phyloP scores from a whole-genome alignment of 176 grass and related monocot species.

The Miscanthus lutarioriparius region DNA sequence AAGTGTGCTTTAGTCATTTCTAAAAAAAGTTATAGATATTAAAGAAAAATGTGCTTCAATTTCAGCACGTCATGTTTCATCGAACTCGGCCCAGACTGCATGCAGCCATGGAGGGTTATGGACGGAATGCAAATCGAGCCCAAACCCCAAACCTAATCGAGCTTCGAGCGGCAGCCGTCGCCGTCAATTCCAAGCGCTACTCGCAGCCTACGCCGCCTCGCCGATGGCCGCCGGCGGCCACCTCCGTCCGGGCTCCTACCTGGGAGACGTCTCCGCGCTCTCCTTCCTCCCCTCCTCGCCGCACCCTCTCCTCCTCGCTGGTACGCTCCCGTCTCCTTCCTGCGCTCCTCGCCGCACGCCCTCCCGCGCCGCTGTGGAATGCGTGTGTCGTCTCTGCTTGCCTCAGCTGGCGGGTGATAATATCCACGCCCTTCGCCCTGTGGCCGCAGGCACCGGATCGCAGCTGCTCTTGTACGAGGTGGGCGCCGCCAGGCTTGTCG shows the following conservation, averaged over 20 bases:
- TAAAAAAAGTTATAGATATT: background rate
- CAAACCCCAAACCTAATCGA: background rate
- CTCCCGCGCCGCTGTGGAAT: background rate
- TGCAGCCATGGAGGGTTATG: background rate
- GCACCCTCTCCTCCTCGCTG: conserved; percentile 38
- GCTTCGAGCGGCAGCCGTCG: background rate
- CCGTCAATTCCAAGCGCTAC: conserved; percentile 26
- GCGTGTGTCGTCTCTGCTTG: background rate
- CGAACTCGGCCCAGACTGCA: background rate
- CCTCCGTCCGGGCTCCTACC: conserved; percentile 38
- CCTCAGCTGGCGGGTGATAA: background rate
- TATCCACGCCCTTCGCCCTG: background rate
- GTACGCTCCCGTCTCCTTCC: conserved; percentile 3
- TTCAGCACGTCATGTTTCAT: background rate
- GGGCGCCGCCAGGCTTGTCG: conserved; percentile 33
- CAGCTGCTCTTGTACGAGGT: conserved; percentile 66
- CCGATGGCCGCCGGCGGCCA: conserved; percentile 44
- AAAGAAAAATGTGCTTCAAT: background rate
- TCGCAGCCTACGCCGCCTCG: background rate
- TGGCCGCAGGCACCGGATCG: conserved; percentile 60
- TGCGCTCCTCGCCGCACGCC: background rate
- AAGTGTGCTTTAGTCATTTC: background rate
- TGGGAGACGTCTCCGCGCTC: conserved; percentile 53
- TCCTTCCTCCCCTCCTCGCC: conserved; percentile 47
- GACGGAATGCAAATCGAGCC: background rate